phyloP scores from a whole-genome alignment of 2,329 filamentous ascomycete genomes.

The Pezicula carpinea region DNA sequence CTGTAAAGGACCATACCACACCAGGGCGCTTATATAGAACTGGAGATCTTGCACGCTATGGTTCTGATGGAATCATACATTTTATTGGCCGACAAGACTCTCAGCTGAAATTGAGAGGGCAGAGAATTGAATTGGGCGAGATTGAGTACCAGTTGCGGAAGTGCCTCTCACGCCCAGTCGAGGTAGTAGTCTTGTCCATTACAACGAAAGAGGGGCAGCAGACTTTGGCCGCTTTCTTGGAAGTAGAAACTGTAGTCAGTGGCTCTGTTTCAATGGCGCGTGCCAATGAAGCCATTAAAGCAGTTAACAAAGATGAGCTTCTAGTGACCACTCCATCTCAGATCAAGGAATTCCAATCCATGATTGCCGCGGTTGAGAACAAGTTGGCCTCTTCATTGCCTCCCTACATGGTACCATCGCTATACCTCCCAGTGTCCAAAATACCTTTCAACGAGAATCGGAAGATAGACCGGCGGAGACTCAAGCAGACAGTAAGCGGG shows the following conservation, averaged over 20 bases:
- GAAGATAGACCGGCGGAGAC: constrained; percentile 30
- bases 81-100: constrained; percentile 59
- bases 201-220: no score
- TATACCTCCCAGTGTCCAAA: constrained; percentile 21
- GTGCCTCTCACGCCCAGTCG: constrained; percentile 7
- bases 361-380: no score
- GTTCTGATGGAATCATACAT: constrained; percentile 52
- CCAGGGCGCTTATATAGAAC: constrained; percentile 29
- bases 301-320: no score
- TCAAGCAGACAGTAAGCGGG: constrained; percentile 12
- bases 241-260: no score
- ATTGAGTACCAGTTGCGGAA: constrained; percentile 37
- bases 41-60: constrained; percentile 35
- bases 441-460: constrained; percentile 25
- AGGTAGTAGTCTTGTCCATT: no score
- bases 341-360: no score
- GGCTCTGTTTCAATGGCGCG: no score
- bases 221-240: no score
- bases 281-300: no score
- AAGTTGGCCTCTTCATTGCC: constrained; percentile 11
- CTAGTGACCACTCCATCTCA: no score
- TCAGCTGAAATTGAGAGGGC: constrained; percentile 60
- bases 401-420: constrained; percentile 26
- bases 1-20: constrained; percentile 1
- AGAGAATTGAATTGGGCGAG: constrained; percentile 58